phyloP scores from a whole-genome alignment of 192 early-diverging fungal species.

The Pilobolus umbonatus region DNA sequence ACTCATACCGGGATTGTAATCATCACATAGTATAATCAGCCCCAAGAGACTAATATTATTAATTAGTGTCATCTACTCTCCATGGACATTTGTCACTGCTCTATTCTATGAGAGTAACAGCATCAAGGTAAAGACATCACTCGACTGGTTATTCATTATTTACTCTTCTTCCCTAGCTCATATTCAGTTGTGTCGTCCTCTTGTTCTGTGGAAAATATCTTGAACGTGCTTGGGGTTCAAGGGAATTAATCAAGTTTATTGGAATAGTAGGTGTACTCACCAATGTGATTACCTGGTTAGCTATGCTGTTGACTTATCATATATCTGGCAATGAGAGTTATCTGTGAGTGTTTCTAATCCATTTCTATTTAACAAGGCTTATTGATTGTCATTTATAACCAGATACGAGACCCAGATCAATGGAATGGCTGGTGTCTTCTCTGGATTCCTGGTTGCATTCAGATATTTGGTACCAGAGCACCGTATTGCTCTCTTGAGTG shows the following conservation, averaged over 20 bases:
- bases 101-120: constrained; percentile 51
- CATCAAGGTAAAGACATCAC: constrained; percentile 31
- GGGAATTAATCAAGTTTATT: constrained; percentile 69
- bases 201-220: constrained; percentile 70
- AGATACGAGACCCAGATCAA: constrained; percentile 58
- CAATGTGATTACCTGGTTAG: constrained; percentile 50
- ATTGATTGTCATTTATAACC: background rate
- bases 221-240: constrained; percentile 79
- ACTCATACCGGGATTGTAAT: constrained; percentile 37
- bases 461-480: constrained; percentile 91
- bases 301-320: constrained; percentile 52
- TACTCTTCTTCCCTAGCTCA: constrained; percentile 32
- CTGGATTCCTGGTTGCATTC: constrained; percentile 79
- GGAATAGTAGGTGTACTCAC: constrained; percentile 47
- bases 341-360: constrained; percentile 44
- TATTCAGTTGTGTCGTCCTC: constrained; percentile 36
- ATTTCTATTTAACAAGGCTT: background rate
- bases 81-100: constrained; percentile 61
- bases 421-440: constrained; percentile 68
- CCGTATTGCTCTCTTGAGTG: constrained; percentile 57
- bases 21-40: background rate
- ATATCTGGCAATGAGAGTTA: constrained; percentile 49
- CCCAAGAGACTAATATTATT: background rate
- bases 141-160: too few relatives aligned
- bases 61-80: constrained; percentile 15